Evolutionary conservation across 2,329 filamentous ascomycete species (phyloP).

Genomic region (Juglanconis juglandina): DNA sequence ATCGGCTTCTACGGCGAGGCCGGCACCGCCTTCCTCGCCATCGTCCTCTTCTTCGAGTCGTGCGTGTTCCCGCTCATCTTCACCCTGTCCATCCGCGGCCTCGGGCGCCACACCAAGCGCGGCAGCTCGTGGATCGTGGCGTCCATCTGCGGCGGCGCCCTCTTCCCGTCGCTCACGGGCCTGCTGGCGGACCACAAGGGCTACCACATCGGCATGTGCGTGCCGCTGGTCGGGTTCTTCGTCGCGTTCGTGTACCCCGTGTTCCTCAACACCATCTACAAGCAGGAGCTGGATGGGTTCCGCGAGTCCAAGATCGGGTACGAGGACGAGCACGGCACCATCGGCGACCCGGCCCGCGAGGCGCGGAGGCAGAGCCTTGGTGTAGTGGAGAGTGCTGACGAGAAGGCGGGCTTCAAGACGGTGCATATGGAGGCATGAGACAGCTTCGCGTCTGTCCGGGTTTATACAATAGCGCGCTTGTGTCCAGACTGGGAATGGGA

Average conservation of each 20-base stretch:
- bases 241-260: slow-evolving; percentile 52
- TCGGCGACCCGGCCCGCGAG: slow-evolving; percentile 6
- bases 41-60: slow-evolving; percentile 72
- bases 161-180: slow-evolving; percentile 68
- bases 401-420: slow-evolving; percentile 7
- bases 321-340: slow-evolving; percentile 12
- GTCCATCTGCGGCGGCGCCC: slow-evolving; percentile 67
- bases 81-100: slow-evolving; percentile 68
- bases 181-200: slow-evolving; percentile 60
- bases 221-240: slow-evolving; percentile 58
- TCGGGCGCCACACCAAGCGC: slow-evolving; percentile 71
- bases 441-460: background rate
- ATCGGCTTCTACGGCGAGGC: slow-evolving; percentile 40
- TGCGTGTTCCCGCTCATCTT: slow-evolving; percentile 81
- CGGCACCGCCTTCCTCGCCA: slow-evolving; percentile 58
- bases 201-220: slow-evolving; percentile 61
- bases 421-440: slow-evolving; percentile 11
- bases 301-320: slow-evolving; percentile 39
- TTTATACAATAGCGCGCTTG: no score
- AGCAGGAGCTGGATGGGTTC: slow-evolving; percentile 49
- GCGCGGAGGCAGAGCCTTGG: slow-evolving; percentile 1
- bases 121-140: slow-evolving; percentile 68
- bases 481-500: no score
- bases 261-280: slow-evolving; percentile 56
- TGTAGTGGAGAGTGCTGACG: background rate